phyloP scores from a whole-genome alignment of 495 filamentous ascomycete genomes.

The Saxispiralis lemnorum region DNA sequence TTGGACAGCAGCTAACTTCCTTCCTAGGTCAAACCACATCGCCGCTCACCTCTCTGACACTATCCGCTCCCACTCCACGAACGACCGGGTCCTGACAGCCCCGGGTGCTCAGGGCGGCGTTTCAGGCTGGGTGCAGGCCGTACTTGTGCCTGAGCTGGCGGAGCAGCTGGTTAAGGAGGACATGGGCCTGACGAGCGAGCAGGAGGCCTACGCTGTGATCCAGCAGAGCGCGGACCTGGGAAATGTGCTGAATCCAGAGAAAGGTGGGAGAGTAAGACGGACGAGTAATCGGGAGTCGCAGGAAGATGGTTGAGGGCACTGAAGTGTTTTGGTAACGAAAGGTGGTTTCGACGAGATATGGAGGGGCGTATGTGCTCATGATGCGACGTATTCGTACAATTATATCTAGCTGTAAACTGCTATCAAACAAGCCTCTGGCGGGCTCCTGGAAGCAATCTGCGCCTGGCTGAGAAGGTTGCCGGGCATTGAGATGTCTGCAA shows the following conservation, averaged over 20 bases:
- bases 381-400: neutral
- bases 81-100: conserved; percentile 50
- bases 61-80: conserved; percentile 43
- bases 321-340: too few relatives aligned
- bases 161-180: conserved; percentile 68
- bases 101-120: conserved; percentile 52
- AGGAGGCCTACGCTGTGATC: conserved; percentile 49
- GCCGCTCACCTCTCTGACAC: conserved; percentile 31
- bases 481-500: too few relatives aligned
- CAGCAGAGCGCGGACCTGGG: conserved; percentile 61
- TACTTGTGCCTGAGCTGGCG: conserved; percentile 73
- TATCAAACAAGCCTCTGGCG: too few relatives aligned
- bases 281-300: too few relatives aligned
- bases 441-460: too few relatives aligned
- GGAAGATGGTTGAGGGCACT: too few relatives aligned
- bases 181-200: conserved; percentile 44
- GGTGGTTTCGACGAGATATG: too few relatives aligned
- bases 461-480: too few relatives aligned
- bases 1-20: neutral
- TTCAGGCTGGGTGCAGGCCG: conserved; percentile 60
- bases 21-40: conserved; percentile 40
- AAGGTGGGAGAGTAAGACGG: neutral
- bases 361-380: neutral
- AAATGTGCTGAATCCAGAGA: conserved; percentile 49
- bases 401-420: too few relatives aligned